Evolutionary conservation across 2,329 filamentous ascomycete species (phyloP), one percentile per base, ranked within the genome.

Genomic region (Fusarium miscanthi): DNA sequence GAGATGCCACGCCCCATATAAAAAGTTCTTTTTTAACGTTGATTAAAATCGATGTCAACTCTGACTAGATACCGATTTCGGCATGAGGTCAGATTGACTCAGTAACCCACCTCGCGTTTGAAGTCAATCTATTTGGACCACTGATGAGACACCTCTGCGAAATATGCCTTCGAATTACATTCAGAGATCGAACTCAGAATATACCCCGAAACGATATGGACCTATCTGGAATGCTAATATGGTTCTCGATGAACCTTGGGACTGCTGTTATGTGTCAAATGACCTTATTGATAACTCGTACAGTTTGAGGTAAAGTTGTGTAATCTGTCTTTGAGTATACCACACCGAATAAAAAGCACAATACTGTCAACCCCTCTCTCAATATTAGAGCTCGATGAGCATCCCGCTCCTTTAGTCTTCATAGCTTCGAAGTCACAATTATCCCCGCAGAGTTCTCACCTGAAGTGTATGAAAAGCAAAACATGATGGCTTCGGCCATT

Each of bases 231-330:
- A n/a, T 11, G 16, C n/a, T 2, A 30, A 16, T 6, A 16, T 30
- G 19, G 27, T 16, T 10, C 13, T 17, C 8, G 16, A 31, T 16
- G n/a, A 2, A 31, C 33, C 11, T 23, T 33, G 13, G 19, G 6
- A 13, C 30, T 12, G n/a, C 6, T 4, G 4, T 49, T 2, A 12
- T 6, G 8, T 10, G 6, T 8, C 25, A 14, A 23, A 49, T 23
- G 16, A 7, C 16, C 11, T 49, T 23, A 23, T 33, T 2, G 46
- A 33, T 23, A 49, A 13, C 8, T 8, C 5, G 33, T 11, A 12
- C 0, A 7, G 16, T 12, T 12, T 2, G 12, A 31, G 21, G 10
- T 5, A 17, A n/a, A 4, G 5, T 5, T 16, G 5, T 25, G 1
- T 6, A 1, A 6, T 43, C 17, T 21, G 17, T 6, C 17, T 3